Conservation (phyloP, 306 rosid genomes). For the Lagenaria siceraria region DNA sequence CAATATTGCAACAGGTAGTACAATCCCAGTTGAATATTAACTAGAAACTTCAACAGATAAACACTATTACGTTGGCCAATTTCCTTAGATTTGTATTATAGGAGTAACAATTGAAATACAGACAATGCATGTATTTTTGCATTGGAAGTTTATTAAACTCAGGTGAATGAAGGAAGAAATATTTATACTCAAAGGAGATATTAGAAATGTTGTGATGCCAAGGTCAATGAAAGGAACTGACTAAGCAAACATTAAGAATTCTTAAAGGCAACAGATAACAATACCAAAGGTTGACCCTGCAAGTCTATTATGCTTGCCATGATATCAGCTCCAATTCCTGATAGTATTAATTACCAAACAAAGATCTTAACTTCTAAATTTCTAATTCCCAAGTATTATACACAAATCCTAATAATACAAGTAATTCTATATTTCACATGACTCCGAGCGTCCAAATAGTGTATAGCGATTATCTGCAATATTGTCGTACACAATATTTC, state of each 20-base stretch:
- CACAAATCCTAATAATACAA: background rate
- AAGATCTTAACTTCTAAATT: background rate
- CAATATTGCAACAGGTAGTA: constrained; percentile 6
- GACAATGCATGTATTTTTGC: background rate
- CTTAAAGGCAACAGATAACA: background rate
- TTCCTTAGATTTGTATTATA: background rate
- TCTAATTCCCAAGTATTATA: background rate
- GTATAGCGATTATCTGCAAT: constrained; percentile 85
- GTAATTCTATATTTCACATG: constrained; percentile 52
- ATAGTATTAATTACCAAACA: background rate
- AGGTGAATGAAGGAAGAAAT: background rate
- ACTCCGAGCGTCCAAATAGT: constrained; percentile 75
- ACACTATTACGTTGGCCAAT: background rate
- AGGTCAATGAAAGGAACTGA: background rate
- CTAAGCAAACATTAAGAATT: background rate
- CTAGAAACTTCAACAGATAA: background rate
- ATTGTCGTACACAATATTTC: constrained; percentile 73
- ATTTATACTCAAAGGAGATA: background rate
- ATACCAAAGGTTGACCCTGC: background rate
- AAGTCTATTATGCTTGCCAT: background rate
- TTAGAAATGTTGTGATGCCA: background rate
- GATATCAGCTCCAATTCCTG: background rate
- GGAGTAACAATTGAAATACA: background rate
- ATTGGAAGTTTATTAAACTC: background rate
- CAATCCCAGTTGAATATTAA: background rate